A percentile compares a stretch with the other conserved stretches of the same genome.
phyloP scores from a whole-genome alignment of 345 rosid species.

The Brassica juncea region DNA sequence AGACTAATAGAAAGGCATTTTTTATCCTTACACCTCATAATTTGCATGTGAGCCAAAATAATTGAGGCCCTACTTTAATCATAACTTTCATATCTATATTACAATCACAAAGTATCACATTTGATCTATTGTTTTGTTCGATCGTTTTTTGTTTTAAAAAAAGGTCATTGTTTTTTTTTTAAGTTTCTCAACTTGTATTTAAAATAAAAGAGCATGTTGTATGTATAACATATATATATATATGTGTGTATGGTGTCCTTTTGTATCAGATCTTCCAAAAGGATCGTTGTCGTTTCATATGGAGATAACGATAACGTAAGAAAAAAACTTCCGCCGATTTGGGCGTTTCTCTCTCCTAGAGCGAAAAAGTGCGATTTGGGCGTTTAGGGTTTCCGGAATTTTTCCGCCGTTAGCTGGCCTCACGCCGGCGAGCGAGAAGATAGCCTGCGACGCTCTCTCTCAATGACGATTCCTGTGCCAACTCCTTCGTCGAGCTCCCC shows the following conservation, averaged over 20 bases:
- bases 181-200: constrained; percentile 11
- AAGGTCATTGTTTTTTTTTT: not conserved
- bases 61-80: constrained; percentile 43
- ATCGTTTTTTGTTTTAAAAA: no score
- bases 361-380: no score
- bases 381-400: no score
- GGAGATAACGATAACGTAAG: constrained; percentile 22
- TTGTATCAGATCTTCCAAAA: constrained; percentile 15
- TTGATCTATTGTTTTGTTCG: not conserved
- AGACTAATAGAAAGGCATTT: constrained; percentile 15
- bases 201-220: constrained; percentile 7
- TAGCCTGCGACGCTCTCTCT: no score
- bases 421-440: no score
- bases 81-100: constrained; percentile 30
- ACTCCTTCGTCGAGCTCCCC: no score
- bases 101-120: constrained; percentile 5
- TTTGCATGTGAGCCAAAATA: constrained; percentile 45
- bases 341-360: no score
- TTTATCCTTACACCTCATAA: constrained; percentile 41
- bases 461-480: no score
- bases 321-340: no score
- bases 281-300: constrained; percentile 33
- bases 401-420: no score
- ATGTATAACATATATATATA: constrained; percentile 3
- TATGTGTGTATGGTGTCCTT: not conserved